These are phyloP conservation scores for Trichophyton benhamiae DNA, from an alignment of 2,329 filamentous ascomycete species.

Conservation along the genomic window DNA sequence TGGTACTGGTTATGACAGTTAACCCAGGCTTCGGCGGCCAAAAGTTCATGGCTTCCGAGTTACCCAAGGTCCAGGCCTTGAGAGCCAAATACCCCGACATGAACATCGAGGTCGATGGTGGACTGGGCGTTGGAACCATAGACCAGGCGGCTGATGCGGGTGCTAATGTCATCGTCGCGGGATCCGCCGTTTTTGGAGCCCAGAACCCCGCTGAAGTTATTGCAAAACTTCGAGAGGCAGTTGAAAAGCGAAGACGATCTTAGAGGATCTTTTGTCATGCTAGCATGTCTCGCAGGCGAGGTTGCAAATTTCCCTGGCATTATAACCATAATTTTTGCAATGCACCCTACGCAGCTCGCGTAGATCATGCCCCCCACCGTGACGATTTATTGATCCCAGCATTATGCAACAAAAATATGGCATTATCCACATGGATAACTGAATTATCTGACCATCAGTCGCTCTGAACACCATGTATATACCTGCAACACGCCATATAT, in stretches of 20 bases:
- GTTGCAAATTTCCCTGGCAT: neutral
- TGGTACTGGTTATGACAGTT: conserved; percentile 98
- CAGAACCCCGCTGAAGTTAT: conserved; percentile 82
- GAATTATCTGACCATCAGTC: neutral
- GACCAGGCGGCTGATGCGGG: conserved; percentile 89
- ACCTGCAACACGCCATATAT: neutral
- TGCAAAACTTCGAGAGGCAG: conserved; percentile 61
- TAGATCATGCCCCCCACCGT: neutral
- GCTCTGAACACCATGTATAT: neutral
- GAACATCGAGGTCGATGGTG: conserved; percentile 96
- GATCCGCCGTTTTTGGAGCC: conserved; percentile 89
- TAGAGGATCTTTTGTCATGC: neutral
- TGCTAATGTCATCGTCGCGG: conserved; percentile 95
- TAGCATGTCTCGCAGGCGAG: neutral
- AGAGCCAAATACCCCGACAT: conserved; percentile 75
- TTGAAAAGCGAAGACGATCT: conserved; percentile 48
- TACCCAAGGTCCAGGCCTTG: conserved; percentile 82
- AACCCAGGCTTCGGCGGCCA: conserved; percentile 95
- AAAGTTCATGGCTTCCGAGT: conserved; percentile 93
- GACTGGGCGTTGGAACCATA: conserved; percentile 75
- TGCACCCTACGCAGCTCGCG: neutral
- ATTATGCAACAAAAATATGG: neutral
- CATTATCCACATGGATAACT: neutral
- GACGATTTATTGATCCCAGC: neutral
- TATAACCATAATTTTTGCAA: neutral